Conservation (phyloP, 257 asterid genomes). For the Solanum arcanum region DNA sequence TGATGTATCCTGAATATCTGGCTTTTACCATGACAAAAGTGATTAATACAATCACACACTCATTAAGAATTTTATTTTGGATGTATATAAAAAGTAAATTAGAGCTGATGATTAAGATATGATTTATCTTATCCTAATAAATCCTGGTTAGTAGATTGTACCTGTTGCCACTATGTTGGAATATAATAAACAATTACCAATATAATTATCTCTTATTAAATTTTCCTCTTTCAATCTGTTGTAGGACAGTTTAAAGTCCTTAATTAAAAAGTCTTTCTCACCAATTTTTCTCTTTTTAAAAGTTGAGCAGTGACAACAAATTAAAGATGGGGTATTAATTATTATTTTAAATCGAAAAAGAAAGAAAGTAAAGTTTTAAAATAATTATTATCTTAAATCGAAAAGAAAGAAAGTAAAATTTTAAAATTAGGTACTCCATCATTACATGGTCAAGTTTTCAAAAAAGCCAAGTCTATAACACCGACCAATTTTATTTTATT, state of each 20-base stretch:
- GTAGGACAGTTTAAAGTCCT: neutral
- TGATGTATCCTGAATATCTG: slow-evolving; percentile 11
- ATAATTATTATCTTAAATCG: neutral
- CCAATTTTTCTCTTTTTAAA: neutral
- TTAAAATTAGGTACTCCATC: neutral
- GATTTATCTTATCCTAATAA: slow-evolving; percentile 4
- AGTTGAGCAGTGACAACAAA: neutral
- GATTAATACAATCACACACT: neutral
- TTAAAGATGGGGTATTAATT: neutral
- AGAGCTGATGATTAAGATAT: neutral
- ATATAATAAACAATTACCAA: neutral
- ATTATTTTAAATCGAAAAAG: neutral
- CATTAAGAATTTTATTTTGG: neutral
- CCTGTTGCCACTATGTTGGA: neutral
- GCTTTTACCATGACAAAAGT: slow-evolving; percentile 7
- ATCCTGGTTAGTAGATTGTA: slow-evolving; percentile 1
- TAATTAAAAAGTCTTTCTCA: neutral
- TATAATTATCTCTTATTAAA: neutral
- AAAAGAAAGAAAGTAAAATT: too few species aligned
- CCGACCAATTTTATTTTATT: neutral
- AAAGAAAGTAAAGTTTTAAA: neutral
- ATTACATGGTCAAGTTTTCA: slow-evolving; percentile 1
- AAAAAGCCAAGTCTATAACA: neutral
- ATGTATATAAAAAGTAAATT: neutral
- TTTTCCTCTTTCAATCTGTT: neutral